phyloP scores from a whole-genome alignment of 2,329 filamentous ascomycete genomes.

The Aspergillus hiratsukae region DNA sequence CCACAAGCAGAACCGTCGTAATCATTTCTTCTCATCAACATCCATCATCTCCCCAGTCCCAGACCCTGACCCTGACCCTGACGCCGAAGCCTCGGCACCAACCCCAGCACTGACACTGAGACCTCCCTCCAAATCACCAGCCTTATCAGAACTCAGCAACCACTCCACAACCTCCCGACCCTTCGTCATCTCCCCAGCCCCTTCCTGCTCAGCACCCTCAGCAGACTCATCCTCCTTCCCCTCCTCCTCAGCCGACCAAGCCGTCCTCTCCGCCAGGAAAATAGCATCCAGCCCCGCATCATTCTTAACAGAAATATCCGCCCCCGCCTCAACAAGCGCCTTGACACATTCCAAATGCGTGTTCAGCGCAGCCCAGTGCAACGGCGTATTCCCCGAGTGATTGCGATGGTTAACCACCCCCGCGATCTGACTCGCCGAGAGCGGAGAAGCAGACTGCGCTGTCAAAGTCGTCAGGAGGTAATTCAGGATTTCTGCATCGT shows the following conservation, averaged over 20 bases:
- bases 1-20: neutral
- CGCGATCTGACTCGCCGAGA: slow-evolving; percentile 12
- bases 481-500: slow-evolving; percentile 44
- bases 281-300: slow-evolving; percentile 76
- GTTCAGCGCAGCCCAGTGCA: slow-evolving; percentile 92
- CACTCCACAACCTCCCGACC: slow-evolving; percentile 41
- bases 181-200: slow-evolving; percentile 25
- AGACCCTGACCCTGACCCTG: neutral
- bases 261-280: slow-evolving; percentile 67
- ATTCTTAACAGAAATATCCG: slow-evolving; percentile 74
- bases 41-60: slow-evolving; percentile 16
- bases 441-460: slow-evolving; percentile 3
- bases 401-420: slow-evolving; percentile 56
- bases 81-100: slow-evolving; percentile 13
- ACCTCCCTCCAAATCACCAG: slow-evolving; percentile 29
- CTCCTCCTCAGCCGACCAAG: slow-evolving; percentile 55
- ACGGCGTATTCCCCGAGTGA: slow-evolving; percentile 76
- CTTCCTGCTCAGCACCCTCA: slow-evolving; percentile 9
- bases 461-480: slow-evolving; percentile 42
- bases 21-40: slow-evolving; percentile 11
- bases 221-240: slow-evolving; percentile 8
- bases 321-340: slow-evolving; percentile 68
- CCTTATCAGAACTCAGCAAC: slow-evolving; percentile 37
- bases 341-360: slow-evolving; percentile 80
- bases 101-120: slow-evolving; percentile 8